Base-by-base conservation (phyloP, 768 basidiomycete species). In the Boletus reticulatus region DNA sequence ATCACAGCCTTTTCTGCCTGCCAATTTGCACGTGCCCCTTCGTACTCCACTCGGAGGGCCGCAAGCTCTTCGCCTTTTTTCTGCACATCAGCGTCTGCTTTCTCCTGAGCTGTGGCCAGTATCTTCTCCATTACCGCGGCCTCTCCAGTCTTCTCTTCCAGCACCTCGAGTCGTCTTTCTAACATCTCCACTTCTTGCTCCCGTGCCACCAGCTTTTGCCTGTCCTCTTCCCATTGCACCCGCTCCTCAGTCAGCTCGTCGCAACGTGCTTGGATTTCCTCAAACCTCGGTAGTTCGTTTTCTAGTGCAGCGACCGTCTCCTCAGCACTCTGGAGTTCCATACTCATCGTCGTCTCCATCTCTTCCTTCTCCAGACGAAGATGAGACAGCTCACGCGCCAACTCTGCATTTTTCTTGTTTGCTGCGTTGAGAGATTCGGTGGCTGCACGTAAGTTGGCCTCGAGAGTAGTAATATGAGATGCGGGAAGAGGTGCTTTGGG, bases 291-390 rank as follows among this genome's bases (percentile, higher is more conserved):
- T 27, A 85, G 62, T 50, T 88, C 82, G 52, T 74, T 68, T 68
- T 86, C 80, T 50, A 90, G 63, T 1, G 80, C 76, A 17, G 73
- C 70, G 42, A 87, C 83, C 36, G 80, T 84, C 46, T 88, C 88
- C 63, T 88, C 82, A 1, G 86, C 83, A 44, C 70, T 79, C 65
- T 86, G 84, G 38, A 88, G 70, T 56, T 91, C 88, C 75, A 85
- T 75, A 2, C 77, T 76, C 73, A 87, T 75, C 57, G 79, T 78
- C 2, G 84, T 84, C 67, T 89, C 84, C 14, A 85, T 73, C 61
- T 88, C 80, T 47, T 84, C 79, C 72, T 88, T 91, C 67, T 92
- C 90, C 52, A 87, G 64, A 55, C 73, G 76, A 45, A 88, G 69
- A 57, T 84, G 72, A 11, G 83, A 80, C 49, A 90, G 60, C 59